Conservation (phyloP, 371 early-diverging fungal species). For the Apophysomyces sp. region DNA sequence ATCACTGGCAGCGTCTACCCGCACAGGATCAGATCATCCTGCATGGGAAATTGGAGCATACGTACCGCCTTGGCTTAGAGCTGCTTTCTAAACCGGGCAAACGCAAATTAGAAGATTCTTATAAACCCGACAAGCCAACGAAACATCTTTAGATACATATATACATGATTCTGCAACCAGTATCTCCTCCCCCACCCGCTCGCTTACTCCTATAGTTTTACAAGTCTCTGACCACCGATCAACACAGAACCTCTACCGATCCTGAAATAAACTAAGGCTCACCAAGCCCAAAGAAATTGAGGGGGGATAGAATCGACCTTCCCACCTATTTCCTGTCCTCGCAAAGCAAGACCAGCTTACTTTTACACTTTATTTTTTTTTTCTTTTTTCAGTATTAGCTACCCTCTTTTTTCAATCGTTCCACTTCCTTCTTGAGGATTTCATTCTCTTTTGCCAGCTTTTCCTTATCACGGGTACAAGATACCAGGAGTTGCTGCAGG, state of each 20-base stretch:
- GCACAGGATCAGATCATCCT: not conserved
- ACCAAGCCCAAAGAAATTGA: not conserved
- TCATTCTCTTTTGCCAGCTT: constrained; percentile 56
- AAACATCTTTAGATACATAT: not conserved
- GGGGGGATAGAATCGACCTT: not conserved
- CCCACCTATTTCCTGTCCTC: not conserved
- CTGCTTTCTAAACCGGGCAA: not conserved
- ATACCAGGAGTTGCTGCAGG: constrained; percentile 45
- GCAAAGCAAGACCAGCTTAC: constrained; percentile 3
- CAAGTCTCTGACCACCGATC: not conserved
- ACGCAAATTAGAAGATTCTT: not conserved
- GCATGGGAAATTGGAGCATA: constrained; percentile 8
- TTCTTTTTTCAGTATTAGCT: not conserved
- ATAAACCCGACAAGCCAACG: not conserved
- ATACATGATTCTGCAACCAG: not conserved
- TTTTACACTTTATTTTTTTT: constrained; percentile 1
- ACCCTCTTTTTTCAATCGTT: constrained; percentile 25
- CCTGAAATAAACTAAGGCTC: no score
- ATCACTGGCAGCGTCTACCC: not conserved
- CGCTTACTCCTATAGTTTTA: not conserved
- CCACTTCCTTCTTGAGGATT: constrained; percentile 44
- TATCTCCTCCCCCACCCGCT: not conserved
- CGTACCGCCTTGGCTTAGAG: not conserved
- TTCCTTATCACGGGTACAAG: constrained; percentile 49
- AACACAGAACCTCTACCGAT: no score